Conservation (phyloP, 169 alveolate species). For the Theileria equi region DNA sequence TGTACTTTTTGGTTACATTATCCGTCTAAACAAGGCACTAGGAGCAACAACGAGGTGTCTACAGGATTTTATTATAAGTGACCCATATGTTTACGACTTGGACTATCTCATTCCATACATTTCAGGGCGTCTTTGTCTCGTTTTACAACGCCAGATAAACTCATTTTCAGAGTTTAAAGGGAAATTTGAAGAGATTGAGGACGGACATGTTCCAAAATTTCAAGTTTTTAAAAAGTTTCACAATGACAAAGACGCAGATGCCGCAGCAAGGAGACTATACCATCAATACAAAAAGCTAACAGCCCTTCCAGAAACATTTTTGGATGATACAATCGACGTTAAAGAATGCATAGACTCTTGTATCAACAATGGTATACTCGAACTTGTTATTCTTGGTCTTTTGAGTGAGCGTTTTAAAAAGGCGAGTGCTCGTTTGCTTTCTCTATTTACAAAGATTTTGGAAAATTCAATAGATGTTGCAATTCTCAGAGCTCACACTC, state of each 20-base stretch:
- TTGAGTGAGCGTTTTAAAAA: background rate
- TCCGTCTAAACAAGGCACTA: constrained; percentile 13
- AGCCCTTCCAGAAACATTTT: too few relatives aligned
- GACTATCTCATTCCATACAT: constrained; percentile 22
- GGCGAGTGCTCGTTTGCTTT: background rate
- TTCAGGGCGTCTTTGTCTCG: constrained; percentile 19
- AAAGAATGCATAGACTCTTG: constrained; percentile 14
- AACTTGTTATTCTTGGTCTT: constrained; percentile 17
- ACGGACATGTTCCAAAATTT: too few relatives aligned
- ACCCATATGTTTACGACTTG: constrained; percentile 21
- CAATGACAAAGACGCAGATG: constrained; percentile 2
- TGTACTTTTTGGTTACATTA: constrained; percentile 9
- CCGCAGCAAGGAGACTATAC: constrained; percentile 5
- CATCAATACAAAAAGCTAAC: constrained; percentile 1
- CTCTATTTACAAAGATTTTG: background rate
- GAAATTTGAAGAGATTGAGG: too few relatives aligned
- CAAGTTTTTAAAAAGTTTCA: background rate
- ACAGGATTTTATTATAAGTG: constrained; percentile 15
- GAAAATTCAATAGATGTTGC: constrained; percentile 29
- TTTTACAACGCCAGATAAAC: constrained; percentile 18
- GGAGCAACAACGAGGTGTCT: background rate
- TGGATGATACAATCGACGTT: background rate
- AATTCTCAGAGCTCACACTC: constrained; percentile 3
- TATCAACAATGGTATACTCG: constrained; percentile 19
- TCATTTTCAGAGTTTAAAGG: constrained; percentile 13